These are phyloP conservation scores for Bolboschoenus planiculmis DNA, from an alignment of 176 grass and related monocot species.

Conservation along the genomic window DNA sequence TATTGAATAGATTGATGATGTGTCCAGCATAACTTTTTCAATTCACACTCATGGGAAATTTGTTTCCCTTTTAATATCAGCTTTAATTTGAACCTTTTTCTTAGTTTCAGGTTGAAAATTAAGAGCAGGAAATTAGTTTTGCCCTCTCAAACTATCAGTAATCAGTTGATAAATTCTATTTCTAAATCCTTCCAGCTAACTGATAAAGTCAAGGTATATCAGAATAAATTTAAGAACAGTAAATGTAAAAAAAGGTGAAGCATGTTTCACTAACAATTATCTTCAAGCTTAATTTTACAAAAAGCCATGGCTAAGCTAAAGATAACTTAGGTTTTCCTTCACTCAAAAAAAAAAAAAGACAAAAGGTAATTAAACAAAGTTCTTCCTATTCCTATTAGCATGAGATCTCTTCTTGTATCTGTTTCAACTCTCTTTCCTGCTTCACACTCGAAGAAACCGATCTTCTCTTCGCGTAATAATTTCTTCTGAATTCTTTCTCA, in stretches of 20 bases:
- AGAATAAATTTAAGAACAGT: not conserved
- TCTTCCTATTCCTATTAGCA: not conserved
- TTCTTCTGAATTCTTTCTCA: not conserved
- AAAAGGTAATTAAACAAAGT: not conserved
- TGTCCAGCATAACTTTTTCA: not conserved
- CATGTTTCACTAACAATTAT: not conserved
- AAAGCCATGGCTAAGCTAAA: not conserved
- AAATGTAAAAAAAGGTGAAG: not conserved
- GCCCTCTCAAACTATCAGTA: too few species aligned
- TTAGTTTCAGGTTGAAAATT: too few species aligned
- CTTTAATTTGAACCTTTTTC: too few species aligned
- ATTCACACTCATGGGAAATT: not conserved
- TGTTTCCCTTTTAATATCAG: too few species aligned
- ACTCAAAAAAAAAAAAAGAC: too few species aligned
- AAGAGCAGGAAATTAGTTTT: too few species aligned
- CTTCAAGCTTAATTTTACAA: not conserved
- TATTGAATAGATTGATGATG: not conserved
- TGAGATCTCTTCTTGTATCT: not conserved
- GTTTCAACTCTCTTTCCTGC: not conserved
- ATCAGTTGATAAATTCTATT: too few species aligned
- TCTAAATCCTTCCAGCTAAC: too few species aligned
- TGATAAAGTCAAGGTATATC: not conserved
- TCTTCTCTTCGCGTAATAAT: not conserved
- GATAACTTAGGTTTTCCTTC: not conserved
- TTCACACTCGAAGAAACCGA: not conserved